Percentiles rank a stretch among this genome's conserved stretches.
Evolutionary conservation across 495 filamentous ascomycete species (phyloP).

Genomic region (Glonium stellatum): DNA sequence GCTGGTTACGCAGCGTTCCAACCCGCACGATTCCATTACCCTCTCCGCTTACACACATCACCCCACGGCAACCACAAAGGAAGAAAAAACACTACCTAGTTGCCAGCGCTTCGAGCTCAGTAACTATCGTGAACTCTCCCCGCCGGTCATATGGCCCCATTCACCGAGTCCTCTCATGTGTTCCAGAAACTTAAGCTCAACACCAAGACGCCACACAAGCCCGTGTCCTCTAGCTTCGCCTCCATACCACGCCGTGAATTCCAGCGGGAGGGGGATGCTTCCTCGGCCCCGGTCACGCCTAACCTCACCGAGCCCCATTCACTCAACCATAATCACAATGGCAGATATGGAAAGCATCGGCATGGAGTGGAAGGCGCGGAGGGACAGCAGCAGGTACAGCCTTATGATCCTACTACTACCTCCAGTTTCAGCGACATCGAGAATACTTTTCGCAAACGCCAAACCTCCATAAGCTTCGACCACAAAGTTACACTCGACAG

Average conservation of each 20-base stretch:
- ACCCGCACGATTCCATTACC: slow-evolving; percentile 16
- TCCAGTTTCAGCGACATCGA: slow-evolving; percentile 17
- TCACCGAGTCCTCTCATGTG: slow-evolving; percentile 21
- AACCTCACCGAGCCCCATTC: neutral
- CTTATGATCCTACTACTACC: slow-evolving; percentile 1
- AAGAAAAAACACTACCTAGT: slow-evolving; percentile 9
- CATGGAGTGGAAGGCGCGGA: slow-evolving; percentile 2
- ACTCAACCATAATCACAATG: neutral
- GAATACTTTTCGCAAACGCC: slow-evolving; percentile 23
- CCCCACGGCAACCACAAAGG: slow-evolving; percentile 20
- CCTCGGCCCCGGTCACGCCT: neutral
- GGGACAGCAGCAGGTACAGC: slow-evolving; percentile 1
- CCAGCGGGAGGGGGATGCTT: slow-evolving; percentile 7
- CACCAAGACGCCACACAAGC: slow-evolving; percentile 18
- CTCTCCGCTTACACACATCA: slow-evolving; percentile 20
- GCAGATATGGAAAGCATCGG: slow-evolving; percentile 4
- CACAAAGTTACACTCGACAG: slow-evolving; percentile 37
- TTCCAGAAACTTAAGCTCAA: slow-evolving; percentile 33
- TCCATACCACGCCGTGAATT: slow-evolving; percentile 21
- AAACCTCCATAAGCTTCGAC: slow-evolving; percentile 39
- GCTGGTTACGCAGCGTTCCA: neutral
- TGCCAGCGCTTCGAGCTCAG: slow-evolving; percentile 17
- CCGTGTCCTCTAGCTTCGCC: slow-evolving; percentile 24
- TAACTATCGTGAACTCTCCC: slow-evolving; percentile 17
- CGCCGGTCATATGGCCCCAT: slow-evolving; percentile 27